Evolutionary conservation across 2,329 filamentous ascomycete genomes (phyloP).

Genomic region (Atkinsonella texensis): DNA sequence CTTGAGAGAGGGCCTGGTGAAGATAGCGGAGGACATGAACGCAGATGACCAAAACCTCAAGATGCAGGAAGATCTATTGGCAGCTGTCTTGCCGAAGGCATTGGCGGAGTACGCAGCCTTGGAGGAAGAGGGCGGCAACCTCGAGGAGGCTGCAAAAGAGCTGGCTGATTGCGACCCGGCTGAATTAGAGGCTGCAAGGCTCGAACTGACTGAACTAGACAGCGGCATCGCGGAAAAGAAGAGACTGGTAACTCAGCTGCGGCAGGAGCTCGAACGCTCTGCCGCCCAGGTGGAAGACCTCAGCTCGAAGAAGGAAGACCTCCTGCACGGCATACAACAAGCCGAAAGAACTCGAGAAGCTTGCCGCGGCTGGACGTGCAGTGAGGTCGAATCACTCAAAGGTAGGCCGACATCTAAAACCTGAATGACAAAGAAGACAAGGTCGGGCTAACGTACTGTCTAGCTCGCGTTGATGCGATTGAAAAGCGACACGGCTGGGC

Average conservation of each 20-base stretch:
- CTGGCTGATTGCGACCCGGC: constrained; percentile 70
- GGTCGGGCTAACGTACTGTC: constrained; percentile 23
- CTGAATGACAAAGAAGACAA: not conserved
- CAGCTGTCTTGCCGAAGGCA: constrained; percentile 54
- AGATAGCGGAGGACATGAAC: constrained; percentile 65
- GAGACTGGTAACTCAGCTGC: constrained; percentile 52
- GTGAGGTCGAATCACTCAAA: constrained; percentile 70
- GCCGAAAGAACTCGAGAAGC: constrained; percentile 78
- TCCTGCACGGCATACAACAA: constrained; percentile 61
- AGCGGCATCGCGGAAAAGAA: constrained; percentile 59
- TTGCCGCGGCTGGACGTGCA: constrained; percentile 76
- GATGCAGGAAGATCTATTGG: constrained; percentile 57
- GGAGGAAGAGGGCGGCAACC: constrained; percentile 48
- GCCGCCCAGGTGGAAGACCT: constrained; percentile 51
- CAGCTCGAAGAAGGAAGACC: constrained; percentile 55
- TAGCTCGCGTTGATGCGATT: constrained; percentile 52
- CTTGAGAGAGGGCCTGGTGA: constrained; percentile 67
- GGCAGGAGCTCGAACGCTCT: constrained; percentile 54
- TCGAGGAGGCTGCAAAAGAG: constrained; percentile 62
- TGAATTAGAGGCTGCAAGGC: constrained; percentile 63
- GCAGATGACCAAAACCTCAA: constrained; percentile 55
- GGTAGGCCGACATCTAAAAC: constrained; percentile 31
- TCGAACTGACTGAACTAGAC: constrained; percentile 52
- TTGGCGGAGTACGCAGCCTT: constrained; percentile 49
- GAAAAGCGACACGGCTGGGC: constrained; percentile 61